Evolutionary conservation across 1,284 basidiomycete genomes (phyloP), one percentile per base, ranked within the genome.

Genomic region (Sparassis latifolia): DNA sequence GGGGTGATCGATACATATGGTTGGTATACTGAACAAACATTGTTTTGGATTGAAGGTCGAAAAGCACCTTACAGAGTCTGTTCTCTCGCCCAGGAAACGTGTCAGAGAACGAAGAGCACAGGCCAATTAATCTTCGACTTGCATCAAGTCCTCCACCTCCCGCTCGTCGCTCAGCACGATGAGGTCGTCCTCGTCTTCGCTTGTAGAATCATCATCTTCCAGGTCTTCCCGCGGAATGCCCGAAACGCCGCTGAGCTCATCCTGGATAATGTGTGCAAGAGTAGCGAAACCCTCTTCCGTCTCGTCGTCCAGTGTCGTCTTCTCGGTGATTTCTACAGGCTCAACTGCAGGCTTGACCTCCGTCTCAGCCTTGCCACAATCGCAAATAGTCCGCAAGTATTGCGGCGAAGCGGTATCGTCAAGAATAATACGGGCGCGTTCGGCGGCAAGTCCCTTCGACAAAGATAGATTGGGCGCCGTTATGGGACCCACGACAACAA

Each of bases 381-480:
- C 66, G 58, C 86, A 89, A n/a, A 88, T 47, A 9, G 67, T 63
- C 0, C 58, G 53, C 33, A 87, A 64, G 33, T 62, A 67, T 48
- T 72, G 70, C 2, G 74, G 70, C 29, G 73, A 75, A 10, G 58
- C 60, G 2, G 66, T 54, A 52, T 86, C 76, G 47, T 68, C 69
- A 48, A 89, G 69, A 33, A 78, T 64, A 20, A 66, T 61, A 32
- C 78, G 66, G 0, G 86, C 84, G 27, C 74, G 69, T 61, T 85
- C 81, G 2, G 85, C 76, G 2, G 78, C 84, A 42, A 82, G 72
- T 30, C 81, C 82, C 59, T 82, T 86, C 2, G 84, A 80, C 30
- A 86, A 69, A 4, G 74, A 71, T 31, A 74, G 65, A 52, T 78
- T 85, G 4, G 69, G 59, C 3, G 80, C 78, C 27, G 76, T 66